Percentiles rank a stretch among this genome's conserved stretches.
Conservation (phyloP, 2,329 filamentous ascomycete species). For the Exophiala aquamarina region DNA sequence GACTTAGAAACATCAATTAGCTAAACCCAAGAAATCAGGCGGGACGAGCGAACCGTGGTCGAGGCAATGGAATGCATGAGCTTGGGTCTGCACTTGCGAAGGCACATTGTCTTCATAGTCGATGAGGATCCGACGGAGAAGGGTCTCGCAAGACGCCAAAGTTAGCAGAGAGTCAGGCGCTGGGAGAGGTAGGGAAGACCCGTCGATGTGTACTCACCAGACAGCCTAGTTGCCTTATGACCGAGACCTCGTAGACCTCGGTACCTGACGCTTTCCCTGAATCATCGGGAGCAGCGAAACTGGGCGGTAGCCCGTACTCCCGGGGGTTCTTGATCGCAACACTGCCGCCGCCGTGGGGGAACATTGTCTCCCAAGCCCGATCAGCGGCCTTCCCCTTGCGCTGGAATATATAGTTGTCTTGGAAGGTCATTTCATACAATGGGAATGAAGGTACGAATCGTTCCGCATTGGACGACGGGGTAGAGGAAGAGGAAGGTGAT, state of each 20-base stretch:
- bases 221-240: constrained; percentile 15
- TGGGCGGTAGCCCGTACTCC: constrained; percentile 10
- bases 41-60: constrained; percentile 15
- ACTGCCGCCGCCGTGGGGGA: constrained; percentile 12
- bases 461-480: too few relatives aligned
- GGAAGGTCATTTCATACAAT: background rate
- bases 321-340: constrained; percentile 9
- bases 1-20: too few relatives aligned
- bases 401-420: constrained; percentile 8
- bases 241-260: constrained; percentile 17
- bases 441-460: background rate
- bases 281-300: constrained; percentile 4
- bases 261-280: constrained; percentile 4
- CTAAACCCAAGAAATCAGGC: too few relatives aligned
- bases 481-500: background rate
- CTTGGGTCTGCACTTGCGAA: constrained; percentile 1
- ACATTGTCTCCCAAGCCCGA: constrained; percentile 15
- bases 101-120: constrained; percentile 8
- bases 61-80: constrained; percentile 11
- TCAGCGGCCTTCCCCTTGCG: constrained; percentile 3
- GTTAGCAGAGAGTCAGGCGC: background rate
- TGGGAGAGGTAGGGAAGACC: background rate
- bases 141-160: constrained; percentile 5
- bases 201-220: too few relatives aligned
- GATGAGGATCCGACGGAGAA: constrained; percentile 11